Evolutionary conservation across 805 yeast genomes (phyloP), one percentile per base, ranked within the genome.

Genomic region (Wickerhamiella bombiphila): DNA sequence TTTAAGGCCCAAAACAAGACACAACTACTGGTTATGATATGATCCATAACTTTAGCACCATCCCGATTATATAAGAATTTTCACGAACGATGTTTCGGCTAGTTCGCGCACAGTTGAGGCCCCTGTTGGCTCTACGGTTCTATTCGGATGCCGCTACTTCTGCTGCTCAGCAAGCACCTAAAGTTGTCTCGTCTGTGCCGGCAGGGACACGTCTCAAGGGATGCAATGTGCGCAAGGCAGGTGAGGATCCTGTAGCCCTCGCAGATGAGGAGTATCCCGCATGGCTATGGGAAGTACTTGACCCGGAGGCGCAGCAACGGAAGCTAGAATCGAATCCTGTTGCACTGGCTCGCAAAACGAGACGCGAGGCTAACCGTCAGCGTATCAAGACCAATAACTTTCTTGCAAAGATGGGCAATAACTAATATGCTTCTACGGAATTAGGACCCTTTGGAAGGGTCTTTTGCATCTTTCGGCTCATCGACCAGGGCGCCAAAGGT

Each of bases 201-300:
- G 63, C 59, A 3, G 66, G 66, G 11, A 55, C 38, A 70, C 86
- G 55, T 58, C 67, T 47, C 76, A 80, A 36, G 85, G 97, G 42
- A 45, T 60, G 85, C 51, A 79, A 80, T 49, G 68, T 88, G 32
- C 71, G 71, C 53, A 85, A 83, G 53, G 66, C 68, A 26, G 93
- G 88, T n/a, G 73, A 76, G 42, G 95, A 85, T 49, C 83, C 93
- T 6, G 74, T 82, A 4, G 97, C 97, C 1, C 58, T 79, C 38
- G 82, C 78, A 43, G 97, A 91, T 55, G 65, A 65, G 28, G 94
- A 86, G 51, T 88, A 88, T 54, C 98, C 98, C 4, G 80, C 69
- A 32, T 88, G 98, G 98, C 66, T 88, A 37, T 91, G 97, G 97
- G 72, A 69, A 4, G 64, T 81, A 34, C 68, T 85, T 22, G 93